Evolutionary conservation across 2,329 filamentous ascomycete genomes (phyloP), one percentile per base, ranked within the genome.

Genomic region (Penicillium sp.): DNA sequence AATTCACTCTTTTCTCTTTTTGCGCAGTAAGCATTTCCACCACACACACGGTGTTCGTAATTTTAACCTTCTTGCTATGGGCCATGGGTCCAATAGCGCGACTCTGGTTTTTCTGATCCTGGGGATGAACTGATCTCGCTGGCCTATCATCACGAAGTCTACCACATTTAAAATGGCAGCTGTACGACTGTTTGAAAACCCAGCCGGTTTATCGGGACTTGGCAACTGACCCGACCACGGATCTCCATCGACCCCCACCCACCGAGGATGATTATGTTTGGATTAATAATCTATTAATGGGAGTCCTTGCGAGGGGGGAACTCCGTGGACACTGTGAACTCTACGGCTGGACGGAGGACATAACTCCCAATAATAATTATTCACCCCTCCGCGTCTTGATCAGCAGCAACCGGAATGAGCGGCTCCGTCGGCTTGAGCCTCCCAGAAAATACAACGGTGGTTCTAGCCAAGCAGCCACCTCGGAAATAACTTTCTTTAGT

Each of bases 121-220:
- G 35, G 19, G 51, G 19, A 8, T 22, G 19, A 19, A 51, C 28
- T 51, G 22, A 35, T 51, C 28, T 51, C 19, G 19, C 19, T 22
- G 19, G 19, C 35, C 35, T 16, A 40, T 56, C 42, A 56, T 56
- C 40, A 46, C 30, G 42, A 46, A 22, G 19, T 22, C 19, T 22
- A 22, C 19, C 19, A 22, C 19, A 22, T 22, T 22, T 22, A 22
- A 22, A 22, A 22, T 46, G 43, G 6, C 37, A 30, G 19, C 35
- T 37, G 59, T 40, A 22, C 43, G n/a, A 38, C 28, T 30, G 26
- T 55, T 22, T 33, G 3, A 46, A 60, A 57, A 25, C 45, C 57
- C 55, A 66, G 57, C 59, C 37, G 52, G 49, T 52, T 22, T 60
- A 63, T 66, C 64, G 59, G 56, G 40, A 60, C 59, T 63, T 57